Conservation (phyloP, 2,329 filamentous ascomycete species). For the Fonsecaea monophora region DNA sequence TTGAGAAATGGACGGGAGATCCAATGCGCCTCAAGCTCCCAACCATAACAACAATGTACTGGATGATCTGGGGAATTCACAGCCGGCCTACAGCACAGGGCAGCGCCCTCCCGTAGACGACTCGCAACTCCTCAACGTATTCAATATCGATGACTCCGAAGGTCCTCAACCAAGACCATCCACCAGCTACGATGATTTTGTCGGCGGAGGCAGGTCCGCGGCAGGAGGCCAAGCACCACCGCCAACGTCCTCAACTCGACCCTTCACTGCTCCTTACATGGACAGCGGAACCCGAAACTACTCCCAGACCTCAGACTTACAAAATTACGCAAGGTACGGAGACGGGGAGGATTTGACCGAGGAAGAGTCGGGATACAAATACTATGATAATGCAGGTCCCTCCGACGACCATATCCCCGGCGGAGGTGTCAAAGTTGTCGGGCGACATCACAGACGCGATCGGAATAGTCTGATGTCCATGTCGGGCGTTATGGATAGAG, state of each 20-base stretch:
- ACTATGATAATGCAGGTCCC: constrained; percentile 73
- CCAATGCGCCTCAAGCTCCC: constrained; percentile 34
- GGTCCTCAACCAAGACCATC: constrained; percentile 75
- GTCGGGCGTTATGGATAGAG: constrained; percentile 82
- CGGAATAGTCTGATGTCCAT: constrained; percentile 88
- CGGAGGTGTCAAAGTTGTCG: constrained; percentile 41
- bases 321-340: constrained; percentile 91
- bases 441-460: constrained; percentile 56
- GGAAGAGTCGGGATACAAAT: constrained; percentile 69
- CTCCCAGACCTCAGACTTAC: constrained; percentile 79
- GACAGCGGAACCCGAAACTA: constrained; percentile 56
- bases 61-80: constrained; percentile 51
- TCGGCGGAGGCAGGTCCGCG: constrained; percentile 62
- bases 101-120: constrained; percentile 81
- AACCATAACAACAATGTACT: constrained; percentile 51
- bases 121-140: constrained; percentile 77
- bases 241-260: constrained; percentile 47
- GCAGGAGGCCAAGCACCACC: constrained; percentile 39
- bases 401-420: constrained; percentile 63
- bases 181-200: constrained; percentile 92
- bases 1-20: constrained; percentile 37
- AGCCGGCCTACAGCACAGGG: constrained; percentile 70
- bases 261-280: constrained; percentile 40
- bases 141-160: constrained; percentile 72
- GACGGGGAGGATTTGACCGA: constrained; percentile 87